Percentiles rank a stretch among this genome's conserved stretches.
Evolutionary conservation across 495 filamentous ascomycete species (phyloP).

Genomic region (Pyrenula massariospora): DNA sequence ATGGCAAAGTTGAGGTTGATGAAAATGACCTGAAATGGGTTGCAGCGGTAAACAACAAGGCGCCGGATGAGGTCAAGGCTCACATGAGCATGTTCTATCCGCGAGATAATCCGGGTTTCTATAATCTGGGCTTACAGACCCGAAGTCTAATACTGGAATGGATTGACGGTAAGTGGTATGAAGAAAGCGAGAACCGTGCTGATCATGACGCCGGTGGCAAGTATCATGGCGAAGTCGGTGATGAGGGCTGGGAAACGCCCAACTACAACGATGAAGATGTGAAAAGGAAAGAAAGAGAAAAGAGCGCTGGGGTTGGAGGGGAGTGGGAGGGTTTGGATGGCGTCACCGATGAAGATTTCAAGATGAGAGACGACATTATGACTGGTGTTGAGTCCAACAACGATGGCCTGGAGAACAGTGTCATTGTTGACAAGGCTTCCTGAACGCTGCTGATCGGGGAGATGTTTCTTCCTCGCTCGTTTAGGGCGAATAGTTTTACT

Average conservation of each 20-base stretch:
- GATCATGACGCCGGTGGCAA: not conserved
- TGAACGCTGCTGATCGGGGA: not conserved
- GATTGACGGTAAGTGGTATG: constrained; percentile 31
- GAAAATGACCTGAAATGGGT: constrained; percentile 35
- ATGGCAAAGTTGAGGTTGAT: not conserved
- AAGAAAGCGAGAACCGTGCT: not conserved
- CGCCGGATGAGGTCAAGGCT: constrained; percentile 65
- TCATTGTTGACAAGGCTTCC: not conserved
- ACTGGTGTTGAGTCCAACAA: no score
- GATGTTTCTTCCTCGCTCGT: no score
- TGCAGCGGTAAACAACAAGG: constrained; percentile 64
- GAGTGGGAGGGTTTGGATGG: not conserved
- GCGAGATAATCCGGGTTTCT: constrained; percentile 70
- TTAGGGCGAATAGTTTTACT: no score
- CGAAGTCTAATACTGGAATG: constrained; percentile 46
- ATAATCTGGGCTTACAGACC: constrained; percentile 51
- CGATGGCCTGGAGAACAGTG: not conserved
- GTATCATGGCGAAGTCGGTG: not conserved
- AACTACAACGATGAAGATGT: not conserved
- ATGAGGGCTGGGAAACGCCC: not conserved
- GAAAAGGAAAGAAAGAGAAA: not conserved
- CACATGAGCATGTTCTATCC: constrained; percentile 84
- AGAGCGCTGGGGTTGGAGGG: not conserved
- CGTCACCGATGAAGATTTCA: not conserved
- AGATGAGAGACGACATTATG: not conserved